Conservation (phyloP, 306 rosid genomes). For the Bauhinia variegata region DNA sequence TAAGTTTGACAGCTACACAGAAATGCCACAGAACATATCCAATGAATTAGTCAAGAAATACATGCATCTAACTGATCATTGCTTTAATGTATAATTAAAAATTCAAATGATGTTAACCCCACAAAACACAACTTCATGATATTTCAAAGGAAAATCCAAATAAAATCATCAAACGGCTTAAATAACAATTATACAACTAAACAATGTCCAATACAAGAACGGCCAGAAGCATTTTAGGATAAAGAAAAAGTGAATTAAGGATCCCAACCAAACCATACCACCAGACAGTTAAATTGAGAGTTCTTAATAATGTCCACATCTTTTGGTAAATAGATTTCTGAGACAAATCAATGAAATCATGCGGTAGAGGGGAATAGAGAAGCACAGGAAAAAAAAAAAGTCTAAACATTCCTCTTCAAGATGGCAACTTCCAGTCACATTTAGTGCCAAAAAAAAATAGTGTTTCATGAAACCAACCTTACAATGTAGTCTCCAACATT, state of each 20-base stretch:
- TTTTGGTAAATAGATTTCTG: background rate
- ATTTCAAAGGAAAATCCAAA: background rate
- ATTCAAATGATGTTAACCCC: background rate
- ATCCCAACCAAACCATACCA: too few relatives aligned
- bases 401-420: constrained; percentile 27
- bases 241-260: background rate
- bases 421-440: constrained; percentile 1
- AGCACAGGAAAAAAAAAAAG: too few relatives aligned
- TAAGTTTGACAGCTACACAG: constrained; percentile 91
- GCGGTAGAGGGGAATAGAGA: background rate
- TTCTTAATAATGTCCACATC: too few relatives aligned
- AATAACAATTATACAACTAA: constrained; percentile 15
- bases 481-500: constrained; percentile 78
- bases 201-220: constrained; percentile 4
- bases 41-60: constrained; percentile 2
- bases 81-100: constrained; percentile 3
- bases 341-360: constrained; percentile 10
- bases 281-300: too few relatives aligned
- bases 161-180: constrained; percentile 29
- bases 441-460: constrained; percentile 33
- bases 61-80: constrained; percentile 14
- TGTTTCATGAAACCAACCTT: constrained; percentile 62
- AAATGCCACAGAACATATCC: constrained; percentile 23
- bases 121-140: background rate
- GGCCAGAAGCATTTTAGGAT: constrained; percentile 7